Evolutionary conservation across 2,329 filamentous ascomycete species (phyloP).

Genomic region (Domatiomyces catenatus): DNA sequence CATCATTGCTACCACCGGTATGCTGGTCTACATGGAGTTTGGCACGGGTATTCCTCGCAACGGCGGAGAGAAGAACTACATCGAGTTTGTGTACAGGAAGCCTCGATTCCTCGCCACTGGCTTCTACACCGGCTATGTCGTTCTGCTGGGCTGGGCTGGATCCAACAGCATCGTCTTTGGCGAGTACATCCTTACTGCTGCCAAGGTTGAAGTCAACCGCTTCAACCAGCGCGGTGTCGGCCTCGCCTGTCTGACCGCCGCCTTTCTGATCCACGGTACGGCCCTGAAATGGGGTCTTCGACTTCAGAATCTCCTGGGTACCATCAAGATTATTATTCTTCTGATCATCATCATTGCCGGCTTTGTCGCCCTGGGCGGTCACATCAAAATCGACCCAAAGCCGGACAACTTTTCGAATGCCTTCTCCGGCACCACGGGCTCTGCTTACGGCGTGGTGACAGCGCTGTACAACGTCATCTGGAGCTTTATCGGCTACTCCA

Average conservation of each 20-base stretch:
- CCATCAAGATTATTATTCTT: conserved; percentile 36
- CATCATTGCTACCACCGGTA: conserved; percentile 31
- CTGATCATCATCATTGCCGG: conserved; percentile 33
- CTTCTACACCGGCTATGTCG: conserved; percentile 37
- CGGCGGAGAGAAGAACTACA: conserved; percentile 39
- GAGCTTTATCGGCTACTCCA: conserved; percentile 41
- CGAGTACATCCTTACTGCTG: conserved; percentile 36
- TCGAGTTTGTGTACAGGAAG: conserved; percentile 37
- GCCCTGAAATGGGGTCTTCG: conserved; percentile 34
- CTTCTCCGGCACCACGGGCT: conserved; percentile 27
- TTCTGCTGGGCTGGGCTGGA: conserved; percentile 37
- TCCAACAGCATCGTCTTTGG: conserved; percentile 39
- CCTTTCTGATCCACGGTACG: conserved; percentile 34
- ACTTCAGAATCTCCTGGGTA: conserved; percentile 35
- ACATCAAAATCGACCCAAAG: conserved; percentile 21
- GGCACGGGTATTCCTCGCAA: conserved; percentile 32
- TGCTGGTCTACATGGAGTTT: conserved; percentile 34
- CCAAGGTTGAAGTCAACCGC: conserved; percentile 18
- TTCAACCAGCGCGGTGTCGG: conserved; percentile 38
- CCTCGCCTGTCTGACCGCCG: conserved; percentile 31
- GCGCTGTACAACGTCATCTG: conserved; percentile 43
- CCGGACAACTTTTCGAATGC: conserved; percentile 22
- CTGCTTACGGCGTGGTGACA: conserved; percentile 32
- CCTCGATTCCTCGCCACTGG: conserved; percentile 39
- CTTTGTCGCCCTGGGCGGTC: conserved; percentile 26